These are phyloP conservation scores for Leptographium procerum DNA, from an alignment of 2,329 filamentous ascomycete species.

Conservation along the genomic window DNA sequence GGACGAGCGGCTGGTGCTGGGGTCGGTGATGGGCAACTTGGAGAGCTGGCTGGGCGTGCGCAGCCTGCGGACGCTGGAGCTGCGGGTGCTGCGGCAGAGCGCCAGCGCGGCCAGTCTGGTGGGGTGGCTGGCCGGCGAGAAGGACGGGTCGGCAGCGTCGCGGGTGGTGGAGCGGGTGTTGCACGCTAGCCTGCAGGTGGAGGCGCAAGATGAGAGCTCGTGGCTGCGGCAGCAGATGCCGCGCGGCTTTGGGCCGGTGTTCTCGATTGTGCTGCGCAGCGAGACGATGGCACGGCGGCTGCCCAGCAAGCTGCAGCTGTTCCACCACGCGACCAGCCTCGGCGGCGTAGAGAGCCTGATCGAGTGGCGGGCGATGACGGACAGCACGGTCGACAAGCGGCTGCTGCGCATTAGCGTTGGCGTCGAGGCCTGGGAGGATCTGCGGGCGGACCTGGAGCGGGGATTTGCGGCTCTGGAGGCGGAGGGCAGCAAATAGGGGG, in stretches of 20 bases:
- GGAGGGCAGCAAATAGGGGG: background rate
- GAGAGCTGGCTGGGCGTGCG: conserved; percentile 89
- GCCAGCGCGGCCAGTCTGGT: conserved; percentile 59
- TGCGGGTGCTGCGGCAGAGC: conserved; percentile 70
- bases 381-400: conserved; percentile 57
- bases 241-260: conserved; percentile 79
- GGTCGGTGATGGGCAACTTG: conserved; percentile 75
- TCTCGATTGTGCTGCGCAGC: conserved; percentile 57
- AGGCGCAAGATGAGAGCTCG: conserved; percentile 41
- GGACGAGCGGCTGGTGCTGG: conserved; percentile 63
- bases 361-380: conserved; percentile 90
- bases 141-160: conserved; percentile 21
- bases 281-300: conserved; percentile 52
- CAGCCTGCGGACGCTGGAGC: conserved; percentile 72
- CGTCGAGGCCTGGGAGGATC: conserved; percentile 75
- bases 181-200: conserved; percentile 67
- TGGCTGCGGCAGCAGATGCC: conserved; percentile 90
- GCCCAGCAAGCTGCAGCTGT: conserved; percentile 68
- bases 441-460: conserved; percentile 61
- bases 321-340: conserved; percentile 89
- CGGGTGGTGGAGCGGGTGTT: conserved; percentile 47
- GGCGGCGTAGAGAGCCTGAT: conserved; percentile 93
- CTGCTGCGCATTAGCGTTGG: conserved; percentile 77
- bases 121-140: conserved; percentile 50
- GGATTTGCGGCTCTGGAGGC: conserved; percentile 47